phyloP scores from a whole-genome alignment of 208 protist species.

The Leishmania tropica region DNA sequence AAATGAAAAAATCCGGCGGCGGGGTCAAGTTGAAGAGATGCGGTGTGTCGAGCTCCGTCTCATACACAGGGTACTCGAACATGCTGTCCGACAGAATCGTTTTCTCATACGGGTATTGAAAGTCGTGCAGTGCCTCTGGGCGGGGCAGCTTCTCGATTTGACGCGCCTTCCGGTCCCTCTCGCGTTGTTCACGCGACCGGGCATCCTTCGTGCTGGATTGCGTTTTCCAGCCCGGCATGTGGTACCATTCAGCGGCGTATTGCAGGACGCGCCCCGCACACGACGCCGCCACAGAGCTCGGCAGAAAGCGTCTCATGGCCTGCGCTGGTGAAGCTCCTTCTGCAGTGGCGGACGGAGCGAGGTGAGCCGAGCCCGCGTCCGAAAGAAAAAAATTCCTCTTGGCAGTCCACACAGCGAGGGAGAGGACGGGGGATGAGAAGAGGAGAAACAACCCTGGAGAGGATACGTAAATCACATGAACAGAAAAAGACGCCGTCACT shows the following conservation, averaged over 20 bases:
- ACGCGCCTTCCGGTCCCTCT: constrained; percentile 81
- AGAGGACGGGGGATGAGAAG: not conserved
- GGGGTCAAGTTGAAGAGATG: constrained; percentile 86
- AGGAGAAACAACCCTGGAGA: not conserved
- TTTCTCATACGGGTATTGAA: constrained; percentile 92
- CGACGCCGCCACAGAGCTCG: not conserved
- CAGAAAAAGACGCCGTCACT: not conserved
- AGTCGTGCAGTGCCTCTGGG: constrained; percentile 85
- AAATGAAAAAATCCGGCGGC: constrained; percentile 89
- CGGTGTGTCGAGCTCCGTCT: constrained; percentile 89
- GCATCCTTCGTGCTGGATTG: constrained; percentile 84
- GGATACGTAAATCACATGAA: not conserved
- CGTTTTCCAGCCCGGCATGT: constrained; percentile 90
- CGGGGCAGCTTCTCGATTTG: constrained; percentile 92
- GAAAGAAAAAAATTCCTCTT: not conserved
- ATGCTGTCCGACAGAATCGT: constrained; percentile 89
- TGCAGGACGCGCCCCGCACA: not conserved
- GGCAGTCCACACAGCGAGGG: not conserved
- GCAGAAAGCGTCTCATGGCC: constrained; percentile 12
- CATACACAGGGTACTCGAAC: constrained; percentile 92
- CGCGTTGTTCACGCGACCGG: constrained; percentile 83
- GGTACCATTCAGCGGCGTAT: constrained; percentile 34
- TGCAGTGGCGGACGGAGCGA: not conserved
- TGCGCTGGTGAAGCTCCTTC: not conserved
- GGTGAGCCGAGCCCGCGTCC: not conserved